Percentiles rank a stretch among this genome's conserved stretches.
phyloP scores from a whole-genome alignment of 306 rosid species.

The Herpetospermum pedunculosum region DNA sequence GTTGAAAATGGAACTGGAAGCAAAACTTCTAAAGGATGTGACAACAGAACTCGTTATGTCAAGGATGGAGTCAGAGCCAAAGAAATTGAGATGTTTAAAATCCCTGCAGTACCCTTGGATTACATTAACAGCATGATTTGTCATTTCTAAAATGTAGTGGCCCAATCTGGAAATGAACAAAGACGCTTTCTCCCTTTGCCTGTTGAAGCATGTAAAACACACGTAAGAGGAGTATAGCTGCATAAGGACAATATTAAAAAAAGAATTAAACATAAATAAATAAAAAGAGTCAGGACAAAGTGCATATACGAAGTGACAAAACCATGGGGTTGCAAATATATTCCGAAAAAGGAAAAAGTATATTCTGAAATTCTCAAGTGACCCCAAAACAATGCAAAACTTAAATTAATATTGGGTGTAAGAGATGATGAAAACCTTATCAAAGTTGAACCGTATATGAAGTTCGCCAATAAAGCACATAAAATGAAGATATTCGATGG shows the following conservation, averaged over 20 bases:
- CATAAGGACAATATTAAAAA: too few species aligned
- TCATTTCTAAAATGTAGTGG: constrained; percentile 38
- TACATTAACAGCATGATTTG: constrained; percentile 34
- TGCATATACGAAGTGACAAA: too few species aligned
- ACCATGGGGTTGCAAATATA: too few species aligned
- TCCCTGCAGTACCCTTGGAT: constrained; percentile 41
- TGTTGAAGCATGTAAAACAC: constrained; percentile 22
- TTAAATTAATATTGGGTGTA: background rate
- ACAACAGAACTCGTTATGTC: constrained; percentile 30
- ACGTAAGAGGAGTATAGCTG: constrained; percentile 4
- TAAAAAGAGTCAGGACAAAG: too few species aligned
- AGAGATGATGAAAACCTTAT: constrained; percentile 41
- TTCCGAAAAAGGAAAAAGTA: too few species aligned
- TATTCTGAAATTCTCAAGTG: too few species aligned
- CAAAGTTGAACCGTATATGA: constrained; percentile 39
- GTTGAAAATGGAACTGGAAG: constrained; percentile 49
- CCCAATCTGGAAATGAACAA: constrained; percentile 42
- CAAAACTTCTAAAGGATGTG: constrained; percentile 48
- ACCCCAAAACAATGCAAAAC: too few species aligned
- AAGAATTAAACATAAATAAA: too few species aligned
- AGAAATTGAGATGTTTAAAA: constrained; percentile 27
- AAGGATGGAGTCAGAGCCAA: constrained; percentile 33
- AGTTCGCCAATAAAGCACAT: constrained; percentile 62
- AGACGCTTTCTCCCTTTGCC: constrained; percentile 42
- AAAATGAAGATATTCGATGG: constrained; percentile 46